phyloP scores from a whole-genome alignment of 768 basidiomycete genomes.

The Cubamyces lactineus region DNA sequence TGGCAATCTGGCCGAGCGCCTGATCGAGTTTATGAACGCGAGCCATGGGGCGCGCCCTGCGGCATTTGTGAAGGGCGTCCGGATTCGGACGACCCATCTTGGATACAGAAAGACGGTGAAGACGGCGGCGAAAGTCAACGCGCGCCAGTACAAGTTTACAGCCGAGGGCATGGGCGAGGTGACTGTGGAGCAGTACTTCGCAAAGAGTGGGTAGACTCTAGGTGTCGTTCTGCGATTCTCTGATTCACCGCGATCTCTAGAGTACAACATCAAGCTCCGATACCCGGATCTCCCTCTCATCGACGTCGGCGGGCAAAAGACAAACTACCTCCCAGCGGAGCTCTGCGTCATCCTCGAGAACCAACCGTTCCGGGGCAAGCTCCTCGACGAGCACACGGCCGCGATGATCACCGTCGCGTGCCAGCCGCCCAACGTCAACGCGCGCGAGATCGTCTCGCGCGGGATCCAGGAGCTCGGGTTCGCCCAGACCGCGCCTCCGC shows the following conservation, averaged over 20 bases:
- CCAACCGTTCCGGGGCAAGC: conserved; percentile 51
- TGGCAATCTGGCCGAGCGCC: conserved; percentile 47
- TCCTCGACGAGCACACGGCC: conserved; percentile 56
- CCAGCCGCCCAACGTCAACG: conserved; percentile 53
- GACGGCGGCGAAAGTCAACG: conserved; percentile 45
- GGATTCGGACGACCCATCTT: conserved; percentile 69
- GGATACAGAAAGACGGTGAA: conserved; percentile 79
- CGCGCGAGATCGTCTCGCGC: conserved; percentile 44
- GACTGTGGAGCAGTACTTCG: conserved; percentile 53
- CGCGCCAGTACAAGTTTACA: conserved; percentile 45
- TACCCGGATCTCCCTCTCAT: conserved; percentile 48
- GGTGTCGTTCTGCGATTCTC: neutral
- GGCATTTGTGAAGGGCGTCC: conserved; percentile 67
- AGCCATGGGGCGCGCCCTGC: conserved; percentile 62
- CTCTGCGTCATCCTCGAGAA: conserved; percentile 50
- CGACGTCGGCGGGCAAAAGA: conserved; percentile 51
- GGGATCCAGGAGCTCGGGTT: conserved; percentile 51
- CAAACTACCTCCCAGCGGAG: conserved; percentile 48
- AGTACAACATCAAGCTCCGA: conserved; percentile 45
- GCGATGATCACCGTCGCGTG: conserved; percentile 54
- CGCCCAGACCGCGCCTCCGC: conserved; percentile 34
- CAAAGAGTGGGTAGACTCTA: conserved; percentile 41
- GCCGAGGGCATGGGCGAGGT: conserved; percentile 44
- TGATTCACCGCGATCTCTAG: conserved; percentile 31
- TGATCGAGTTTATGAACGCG: conserved; percentile 46